A percentile compares a stretch with the other conserved stretches of the same genome.
phyloP scores from a whole-genome alignment of 2,329 filamentous ascomycete species.

The Xylaria hypoxylon region DNA sequence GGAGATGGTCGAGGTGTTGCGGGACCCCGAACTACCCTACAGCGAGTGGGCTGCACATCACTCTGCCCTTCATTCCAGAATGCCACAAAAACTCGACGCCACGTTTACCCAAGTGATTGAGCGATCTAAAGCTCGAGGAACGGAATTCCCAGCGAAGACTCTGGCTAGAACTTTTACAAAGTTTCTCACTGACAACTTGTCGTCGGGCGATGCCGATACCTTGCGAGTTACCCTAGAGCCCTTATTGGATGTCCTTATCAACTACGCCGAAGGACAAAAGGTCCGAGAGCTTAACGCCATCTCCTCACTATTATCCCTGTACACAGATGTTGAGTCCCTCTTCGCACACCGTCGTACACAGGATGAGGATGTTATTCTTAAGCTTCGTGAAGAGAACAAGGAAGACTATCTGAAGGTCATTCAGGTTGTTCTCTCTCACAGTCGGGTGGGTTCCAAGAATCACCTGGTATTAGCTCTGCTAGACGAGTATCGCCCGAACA shows the following conservation, averaged over 20 bases:
- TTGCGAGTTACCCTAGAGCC: slow-evolving; percentile 80
- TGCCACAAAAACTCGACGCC: slow-evolving; percentile 91
- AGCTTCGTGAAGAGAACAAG: slow-evolving; percentile 95
- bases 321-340: slow-evolving; percentile 84
- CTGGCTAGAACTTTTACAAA: slow-evolving; percentile 85
- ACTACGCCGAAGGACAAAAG: slow-evolving; percentile 90
- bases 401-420: slow-evolving; percentile 89
- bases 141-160: slow-evolving; percentile 92
- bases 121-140: slow-evolving; percentile 78
- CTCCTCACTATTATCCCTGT: slow-evolving; percentile 80
- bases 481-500: slow-evolving; percentile 95
- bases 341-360: slow-evolving; percentile 88
- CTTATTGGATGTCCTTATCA: slow-evolving; percentile 79
- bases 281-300: slow-evolving; percentile 89
- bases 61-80: slow-evolving; percentile 94
- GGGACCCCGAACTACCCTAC: slow-evolving; percentile 90
- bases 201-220: slow-evolving; percentile 76
- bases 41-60: slow-evolving; percentile 97
- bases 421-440: slow-evolving; percentile 91
- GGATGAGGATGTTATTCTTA: slow-evolving; percentile 93
- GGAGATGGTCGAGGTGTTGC: slow-evolving; percentile 89
- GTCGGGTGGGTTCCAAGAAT: slow-evolving; percentile 92
- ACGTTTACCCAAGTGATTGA: slow-evolving; percentile 88
- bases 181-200: slow-evolving; percentile 89
- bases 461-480: slow-evolving; percentile 91